phyloP scores from a whole-genome alignment of 179 eudicot species.

The Corrigiola litoralis region DNA sequence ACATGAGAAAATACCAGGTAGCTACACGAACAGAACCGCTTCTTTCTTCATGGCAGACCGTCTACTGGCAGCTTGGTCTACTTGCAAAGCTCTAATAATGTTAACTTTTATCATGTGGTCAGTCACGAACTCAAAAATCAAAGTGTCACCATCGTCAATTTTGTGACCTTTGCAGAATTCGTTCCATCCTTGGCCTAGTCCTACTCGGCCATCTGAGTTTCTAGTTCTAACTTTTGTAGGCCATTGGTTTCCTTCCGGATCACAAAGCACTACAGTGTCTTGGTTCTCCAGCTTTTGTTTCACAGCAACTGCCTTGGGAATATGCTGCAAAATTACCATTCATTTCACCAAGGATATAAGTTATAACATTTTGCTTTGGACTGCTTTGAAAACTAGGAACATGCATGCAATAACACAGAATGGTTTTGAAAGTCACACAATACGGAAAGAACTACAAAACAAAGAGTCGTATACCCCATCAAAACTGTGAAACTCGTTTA shows the following conservation, averaged over 20 bases:
- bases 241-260: constrained; percentile 22
- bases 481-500: too few relatives aligned
- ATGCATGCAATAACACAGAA: too few relatives aligned
- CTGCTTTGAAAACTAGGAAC: background rate
- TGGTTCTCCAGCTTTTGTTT: constrained; percentile 18
- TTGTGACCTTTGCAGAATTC: constrained; percentile 11
- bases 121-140: constrained; percentile 21
- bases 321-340: constrained; percentile 16
- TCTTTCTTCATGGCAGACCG: constrained; percentile 5
- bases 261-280: constrained; percentile 13
- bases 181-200: constrained; percentile 20
- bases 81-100: constrained; percentile 3
- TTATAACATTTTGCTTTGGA: background rate
- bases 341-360: too few relatives aligned
- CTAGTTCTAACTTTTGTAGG: constrained; percentile 6
- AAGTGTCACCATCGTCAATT: constrained; percentile 20
- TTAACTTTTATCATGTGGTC: constrained; percentile 21
- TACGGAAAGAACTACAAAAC: too few relatives aligned
- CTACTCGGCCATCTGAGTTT: constrained; percentile 22
- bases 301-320: constrained; percentile 20
- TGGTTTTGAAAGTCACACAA: too few relatives aligned
- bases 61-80: background rate
- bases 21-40: background rate
- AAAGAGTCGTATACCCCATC: too few relatives aligned
- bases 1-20: too few relatives aligned